Percentiles rank a stretch among this genome's conserved stretches.
Evolutionary conservation across 768 basidiomycete genomes (phyloP).

Genomic region (Phaffia australis): DNA sequence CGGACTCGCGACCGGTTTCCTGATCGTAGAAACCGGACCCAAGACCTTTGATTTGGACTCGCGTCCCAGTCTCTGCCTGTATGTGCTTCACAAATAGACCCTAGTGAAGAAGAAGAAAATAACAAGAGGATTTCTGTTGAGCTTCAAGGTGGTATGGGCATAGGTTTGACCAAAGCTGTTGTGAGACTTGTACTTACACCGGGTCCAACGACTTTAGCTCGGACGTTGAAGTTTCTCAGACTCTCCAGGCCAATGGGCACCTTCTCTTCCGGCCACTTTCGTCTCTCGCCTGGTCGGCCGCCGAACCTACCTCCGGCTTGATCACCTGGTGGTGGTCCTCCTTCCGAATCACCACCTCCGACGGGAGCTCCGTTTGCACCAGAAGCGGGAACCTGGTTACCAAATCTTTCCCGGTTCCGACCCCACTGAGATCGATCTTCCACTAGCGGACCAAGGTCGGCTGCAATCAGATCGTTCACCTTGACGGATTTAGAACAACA

Average conservation of each 20-base stretch:
- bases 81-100: conserved; percentile 98
- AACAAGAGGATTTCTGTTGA: conserved; percentile 4
- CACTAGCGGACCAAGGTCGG: conserved; percentile 41
- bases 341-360: not conserved
- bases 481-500: not conserved
- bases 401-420: conserved; percentile 36
- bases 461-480: conserved; percentile 40
- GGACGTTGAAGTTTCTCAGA: conserved; percentile 90
- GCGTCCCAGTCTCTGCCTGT: conserved; percentile 85
- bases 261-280: conserved; percentile 98
- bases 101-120: conserved; percentile 38
- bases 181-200: conserved; percentile 46
- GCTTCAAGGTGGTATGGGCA: not conserved
- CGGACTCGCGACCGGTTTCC: conserved; percentile 75
- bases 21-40: conserved; percentile 92
- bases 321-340: conserved; percentile 15
- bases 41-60: conserved; percentile 91
- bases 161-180: not conserved
- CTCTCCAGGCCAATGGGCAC: conserved; percentile 77
- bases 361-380: no score
- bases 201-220: conserved; percentile 95
- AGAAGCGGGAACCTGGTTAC: conserved; percentile 5
- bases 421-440: conserved; percentile 38
- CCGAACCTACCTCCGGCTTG: conserved; percentile 27
- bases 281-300: conserved; percentile 32